phyloP scores from a whole-genome alignment of 225 moss, liverwort and hornwort species.

The Neckera pumila region DNA sequence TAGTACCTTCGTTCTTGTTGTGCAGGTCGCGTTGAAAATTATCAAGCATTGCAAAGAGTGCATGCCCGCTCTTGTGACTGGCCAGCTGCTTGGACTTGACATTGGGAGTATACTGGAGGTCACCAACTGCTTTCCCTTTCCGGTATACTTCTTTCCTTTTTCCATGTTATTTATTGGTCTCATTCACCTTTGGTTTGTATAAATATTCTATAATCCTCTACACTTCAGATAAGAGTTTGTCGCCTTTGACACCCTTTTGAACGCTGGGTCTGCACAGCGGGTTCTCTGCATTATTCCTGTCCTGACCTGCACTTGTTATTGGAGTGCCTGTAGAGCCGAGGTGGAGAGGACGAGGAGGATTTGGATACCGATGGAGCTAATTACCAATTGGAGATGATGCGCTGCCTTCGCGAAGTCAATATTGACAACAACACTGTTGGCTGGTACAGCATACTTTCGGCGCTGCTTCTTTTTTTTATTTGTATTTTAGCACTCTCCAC shows the following conservation, averaged over 20 bases:
- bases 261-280: neutral
- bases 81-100: conserved; percentile 91
- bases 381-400: conserved; percentile 99
- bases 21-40: conserved; percentile 86
- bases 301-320: neutral
- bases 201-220: neutral
- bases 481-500: neutral
- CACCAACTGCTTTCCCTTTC: conserved; percentile 97
- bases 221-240: neutral
- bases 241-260: neutral
- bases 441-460: conserved; percentile 26
- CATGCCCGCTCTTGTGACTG: conserved; percentile 88
- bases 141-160: conserved; percentile 23
- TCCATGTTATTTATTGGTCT: no score
- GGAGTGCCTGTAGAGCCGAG: conserved; percentile 63
- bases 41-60: conserved; percentile 99
- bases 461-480: neutral
- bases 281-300: neutral
- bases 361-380: conserved; percentile 95
- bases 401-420: conserved; percentile 96
- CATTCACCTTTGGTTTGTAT: neutral
- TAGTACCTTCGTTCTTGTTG: neutral
- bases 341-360: conserved; percentile 97
- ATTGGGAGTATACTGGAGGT: conserved; percentile 94
- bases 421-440: conserved; percentile 95